Percentiles rank a stretch among this genome's conserved stretches.
Conservation (phyloP, 768 basidiomycete species). For the Podaxis carcinomalis region DNA sequence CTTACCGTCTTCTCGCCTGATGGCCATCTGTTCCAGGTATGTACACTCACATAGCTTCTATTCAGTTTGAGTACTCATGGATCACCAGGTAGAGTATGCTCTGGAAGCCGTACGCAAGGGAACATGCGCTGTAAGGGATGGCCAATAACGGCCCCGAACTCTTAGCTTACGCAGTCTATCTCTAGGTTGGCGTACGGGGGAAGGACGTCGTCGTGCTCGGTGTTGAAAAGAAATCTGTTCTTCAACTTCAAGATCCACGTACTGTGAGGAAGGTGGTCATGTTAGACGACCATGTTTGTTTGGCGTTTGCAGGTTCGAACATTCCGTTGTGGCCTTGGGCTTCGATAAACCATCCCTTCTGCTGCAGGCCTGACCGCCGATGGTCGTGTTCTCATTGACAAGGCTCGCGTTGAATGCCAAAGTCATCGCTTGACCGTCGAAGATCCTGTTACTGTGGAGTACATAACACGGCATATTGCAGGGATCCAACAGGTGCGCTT, state of each 20-base stretch:
- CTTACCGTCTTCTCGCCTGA: slow-evolving; percentile 98
- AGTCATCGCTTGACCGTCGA: slow-evolving; percentile 96
- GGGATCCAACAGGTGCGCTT: slow-evolving; percentile 91
- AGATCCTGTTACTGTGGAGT: slow-evolving; percentile 97
- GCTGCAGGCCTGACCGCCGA: slow-evolving; percentile 88
- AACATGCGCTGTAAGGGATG: slow-evolving; percentile 79
- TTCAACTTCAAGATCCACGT: slow-evolving; percentile 96
- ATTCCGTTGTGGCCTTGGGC: not conserved
- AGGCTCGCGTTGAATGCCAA: slow-evolving; percentile 96
- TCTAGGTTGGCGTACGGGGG: slow-evolving; percentile 93
- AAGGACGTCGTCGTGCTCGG: slow-evolving; percentile 93
- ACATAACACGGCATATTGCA: slow-evolving; percentile 96
- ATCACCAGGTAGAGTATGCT: slow-evolving; percentile 90
- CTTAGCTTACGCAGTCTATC: not conserved
- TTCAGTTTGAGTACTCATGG: slow-evolving; percentile 11
- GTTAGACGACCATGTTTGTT: slow-evolving; percentile 96
- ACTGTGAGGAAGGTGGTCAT: slow-evolving; percentile 98
- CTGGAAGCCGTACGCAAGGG: slow-evolving; percentile 96
- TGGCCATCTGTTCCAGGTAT: slow-evolving; percentile 96
- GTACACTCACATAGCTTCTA: slow-evolving; percentile 13
- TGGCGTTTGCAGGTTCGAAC: slow-evolving; percentile 90
- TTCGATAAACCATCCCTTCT: slow-evolving; percentile 9
- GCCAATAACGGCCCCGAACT: not conserved
- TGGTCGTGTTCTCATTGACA: slow-evolving; percentile 96
- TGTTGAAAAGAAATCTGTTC: slow-evolving; percentile 97